Percentiles rank a stretch among this genome's conserved stretches.
Evolutionary conservation across 2,329 filamentous ascomycete species (phyloP).

Genomic region (Fusarium proliferatum): DNA sequence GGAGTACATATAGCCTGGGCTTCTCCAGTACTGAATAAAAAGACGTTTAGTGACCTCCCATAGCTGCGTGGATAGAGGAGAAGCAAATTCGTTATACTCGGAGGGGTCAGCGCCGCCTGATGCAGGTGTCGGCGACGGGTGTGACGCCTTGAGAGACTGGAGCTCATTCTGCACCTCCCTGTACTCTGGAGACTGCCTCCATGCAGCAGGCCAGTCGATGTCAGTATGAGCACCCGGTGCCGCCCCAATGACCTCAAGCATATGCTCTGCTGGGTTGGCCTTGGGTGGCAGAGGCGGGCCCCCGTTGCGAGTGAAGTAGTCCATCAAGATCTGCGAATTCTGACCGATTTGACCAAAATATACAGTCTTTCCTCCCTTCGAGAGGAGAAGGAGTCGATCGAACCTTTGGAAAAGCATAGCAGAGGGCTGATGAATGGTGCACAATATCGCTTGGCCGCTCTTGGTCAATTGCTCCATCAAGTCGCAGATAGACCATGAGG

Average conservation of each 20-base stretch:
- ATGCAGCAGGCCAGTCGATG: constrained; percentile 53
- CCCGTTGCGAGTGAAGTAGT: constrained; percentile 73
- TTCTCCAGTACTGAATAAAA: constrained; percentile 50
- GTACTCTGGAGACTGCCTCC: constrained; percentile 50
- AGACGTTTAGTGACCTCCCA: constrained; percentile 50
- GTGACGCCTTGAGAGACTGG: constrained; percentile 29
- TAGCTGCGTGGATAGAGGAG: constrained; percentile 45
- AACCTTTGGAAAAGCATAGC: constrained; percentile 59
- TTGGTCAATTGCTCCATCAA: constrained; percentile 68
- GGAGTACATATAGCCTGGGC: constrained; percentile 71
- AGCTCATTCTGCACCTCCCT: constrained; percentile 49
- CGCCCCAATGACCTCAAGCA: constrained; percentile 61
- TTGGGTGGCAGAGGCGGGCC: constrained; percentile 61
- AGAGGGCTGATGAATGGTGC: constrained; percentile 18
- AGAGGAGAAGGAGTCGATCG: neutral
- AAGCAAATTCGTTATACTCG: constrained; percentile 47
- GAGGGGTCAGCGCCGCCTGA: neutral
- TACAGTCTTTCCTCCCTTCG: constrained; percentile 59
- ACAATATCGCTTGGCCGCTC: constrained; percentile 59
- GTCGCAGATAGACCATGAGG: constrained; percentile 67
- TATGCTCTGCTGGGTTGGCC: constrained; percentile 76
- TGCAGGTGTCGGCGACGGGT: accelerated
- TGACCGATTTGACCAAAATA: constrained; percentile 75
- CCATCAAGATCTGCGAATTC: constrained; percentile 63
- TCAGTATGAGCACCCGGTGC: constrained; percentile 61